Percentiles rank a stretch among this genome's conserved stretches.
Evolutionary conservation across 2,329 filamentous ascomycete genomes (phyloP).

Genomic region (Xylaria multiplex): DNA sequence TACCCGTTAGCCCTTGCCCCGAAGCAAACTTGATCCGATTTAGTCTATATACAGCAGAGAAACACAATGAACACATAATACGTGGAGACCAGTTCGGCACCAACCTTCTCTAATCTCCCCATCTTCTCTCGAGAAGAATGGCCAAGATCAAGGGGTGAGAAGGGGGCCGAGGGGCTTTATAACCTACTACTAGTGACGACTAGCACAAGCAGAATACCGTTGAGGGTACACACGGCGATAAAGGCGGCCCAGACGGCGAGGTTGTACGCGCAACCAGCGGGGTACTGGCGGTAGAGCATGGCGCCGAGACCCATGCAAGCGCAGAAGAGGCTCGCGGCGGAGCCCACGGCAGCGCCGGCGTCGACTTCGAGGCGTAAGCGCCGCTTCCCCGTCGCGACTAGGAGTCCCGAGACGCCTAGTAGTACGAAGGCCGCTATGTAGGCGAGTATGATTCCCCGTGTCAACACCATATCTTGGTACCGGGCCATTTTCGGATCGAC

Average conservation of each 20-base stretch:
- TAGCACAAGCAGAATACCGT: conserved; percentile 63
- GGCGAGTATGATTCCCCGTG: conserved; percentile 62
- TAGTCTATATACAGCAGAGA: conserved; percentile 12
- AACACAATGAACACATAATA: background rate
- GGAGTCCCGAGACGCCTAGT: conserved; percentile 70
- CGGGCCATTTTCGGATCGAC: conserved; percentile 60
- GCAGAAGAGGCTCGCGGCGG: conserved; percentile 72
- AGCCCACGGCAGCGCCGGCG: conserved; percentile 75
- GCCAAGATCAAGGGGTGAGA: background rate
- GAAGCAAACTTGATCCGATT: conserved; percentile 2
- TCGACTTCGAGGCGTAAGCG: conserved; percentile 78
- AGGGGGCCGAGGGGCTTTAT: conserved; percentile 31
- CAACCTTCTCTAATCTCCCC: background rate
- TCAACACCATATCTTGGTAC: conserved; percentile 66
- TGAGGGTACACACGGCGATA: conserved; percentile 57
- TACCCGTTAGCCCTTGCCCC: conserved; percentile 6
- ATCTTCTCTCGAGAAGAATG: background rate
- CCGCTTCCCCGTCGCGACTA: conserved; percentile 74
- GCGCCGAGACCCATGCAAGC: conserved; percentile 69
- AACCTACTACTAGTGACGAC: conserved; percentile 55
- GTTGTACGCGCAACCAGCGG: conserved; percentile 53
- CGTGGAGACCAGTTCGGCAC: background rate
- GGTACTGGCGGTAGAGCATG: conserved; percentile 63
- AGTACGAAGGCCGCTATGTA: conserved; percentile 71
- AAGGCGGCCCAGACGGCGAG: conserved; percentile 58